Base-by-base conservation (phyloP, 805 yeast genomes). In the Suhomyces kilbournensis region DNA sequence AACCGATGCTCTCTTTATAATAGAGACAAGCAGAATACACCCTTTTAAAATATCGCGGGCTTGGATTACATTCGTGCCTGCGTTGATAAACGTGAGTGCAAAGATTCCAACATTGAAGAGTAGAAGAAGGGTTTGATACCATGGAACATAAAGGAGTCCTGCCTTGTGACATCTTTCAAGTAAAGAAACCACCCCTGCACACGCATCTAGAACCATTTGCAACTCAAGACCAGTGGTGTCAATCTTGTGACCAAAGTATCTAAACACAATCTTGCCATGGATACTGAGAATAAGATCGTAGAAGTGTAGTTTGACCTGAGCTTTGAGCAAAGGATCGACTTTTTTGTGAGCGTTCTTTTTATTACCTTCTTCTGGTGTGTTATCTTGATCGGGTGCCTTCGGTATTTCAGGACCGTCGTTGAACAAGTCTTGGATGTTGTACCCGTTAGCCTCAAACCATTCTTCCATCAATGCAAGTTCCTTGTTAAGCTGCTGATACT, bases 71-170 rank as follows among this genome's bases (percentile, higher is more conserved):
- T 52, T 61, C 7, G 63, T 53, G 0, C 86, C 84, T 0, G 75
- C 68, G 53, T 75, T 77, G 30, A 79, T 70, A 52, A 79, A 60
- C 4, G 75, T 69, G 5, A 81, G 56, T 19, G 74, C 65, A 42
- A 64, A 68, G 3, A 78, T 59, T 4, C 83, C 81, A 1, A 72
- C 74, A 43, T 72, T 72, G 57, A 80, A 77, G 10, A 81, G 60
- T 10, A 78, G 59, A 3, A 76, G 66, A 45, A 84, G 62, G 26
- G 69, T 73, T 46, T 74, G 56, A 73, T 80, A 79, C 87, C 87
- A 83, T 2, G 86, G 86, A 12, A 73, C 59, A 50, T 62, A 70
- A 12, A 73, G 53, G 7, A 58, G 49, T 1, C 68, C 66, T 4
- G 66, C 65, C 10, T 63, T 59, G 22, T 64, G 62, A 25, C 75